A percentile compares a stretch with the other conserved stretches of the same genome.
Conservation (phyloP, 345 rosid species). For the Viola odorata region DNA sequence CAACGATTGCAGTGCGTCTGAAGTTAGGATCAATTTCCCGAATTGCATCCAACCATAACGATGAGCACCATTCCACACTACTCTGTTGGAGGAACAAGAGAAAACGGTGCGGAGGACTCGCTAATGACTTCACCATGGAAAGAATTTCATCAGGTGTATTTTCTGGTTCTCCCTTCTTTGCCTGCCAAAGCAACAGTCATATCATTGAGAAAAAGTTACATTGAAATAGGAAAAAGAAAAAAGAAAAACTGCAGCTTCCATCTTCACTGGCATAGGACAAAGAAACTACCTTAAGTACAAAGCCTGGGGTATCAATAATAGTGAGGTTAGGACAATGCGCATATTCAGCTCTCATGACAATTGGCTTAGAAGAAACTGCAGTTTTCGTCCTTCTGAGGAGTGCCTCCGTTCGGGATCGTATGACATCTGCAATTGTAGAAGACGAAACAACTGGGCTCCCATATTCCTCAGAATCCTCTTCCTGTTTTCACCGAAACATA, state of each 20-base stretch:
- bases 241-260: not conserved
- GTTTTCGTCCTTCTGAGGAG: constrained; percentile 65
- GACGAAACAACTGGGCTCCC: constrained; percentile 70
- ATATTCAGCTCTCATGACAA: constrained; percentile 96
- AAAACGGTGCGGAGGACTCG: constrained; percentile 94
- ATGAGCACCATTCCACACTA: constrained; percentile 98
- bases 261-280: not conserved
- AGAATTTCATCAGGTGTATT: constrained; percentile 86
- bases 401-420: constrained; percentile 69
- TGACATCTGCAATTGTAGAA: constrained; percentile 67
- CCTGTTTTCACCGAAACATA: constrained; percentile 33
- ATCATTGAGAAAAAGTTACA: not conserved
- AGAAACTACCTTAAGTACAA: constrained; percentile 75
- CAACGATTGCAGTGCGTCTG: constrained; percentile 77
- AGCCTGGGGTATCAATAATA: constrained; percentile 94
- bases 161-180: constrained; percentile 97
- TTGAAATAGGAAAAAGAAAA: not conserved
- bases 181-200: constrained; percentile 34
- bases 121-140: constrained; percentile 85
- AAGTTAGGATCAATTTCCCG: constrained; percentile 90
- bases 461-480: constrained; percentile 91
- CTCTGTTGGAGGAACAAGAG: constrained; percentile 93
- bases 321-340: constrained; percentile 97
- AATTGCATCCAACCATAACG: constrained; percentile 86
- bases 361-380: constrained; percentile 89